Percentiles rank a stretch among this genome's conserved stretches.
Conservation (phyloP, 179 eudicot genomes). For the Silene vulgaris region DNA sequence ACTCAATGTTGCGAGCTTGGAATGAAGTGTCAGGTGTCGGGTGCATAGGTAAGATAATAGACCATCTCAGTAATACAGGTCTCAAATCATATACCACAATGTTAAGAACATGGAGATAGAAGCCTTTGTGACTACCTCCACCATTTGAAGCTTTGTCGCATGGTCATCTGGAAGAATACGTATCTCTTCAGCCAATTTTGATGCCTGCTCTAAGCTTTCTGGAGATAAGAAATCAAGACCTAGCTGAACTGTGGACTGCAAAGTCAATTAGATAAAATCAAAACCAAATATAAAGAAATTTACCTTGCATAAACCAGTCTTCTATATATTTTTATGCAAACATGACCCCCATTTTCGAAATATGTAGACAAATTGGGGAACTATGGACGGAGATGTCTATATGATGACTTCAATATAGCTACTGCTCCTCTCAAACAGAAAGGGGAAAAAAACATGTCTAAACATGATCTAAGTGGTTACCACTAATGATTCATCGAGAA, state of each 20-base stretch:
- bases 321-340: neutral
- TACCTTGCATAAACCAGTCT: neutral
- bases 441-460: no score
- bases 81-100: neutral
- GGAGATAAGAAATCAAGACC: constrained; percentile 93
- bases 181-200: constrained; percentile 70
- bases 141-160: constrained; percentile 80
- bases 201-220: constrained; percentile 73
- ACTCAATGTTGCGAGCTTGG: no score
- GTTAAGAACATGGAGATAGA: constrained; percentile 14
- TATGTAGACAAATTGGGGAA: neutral
- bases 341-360: neutral
- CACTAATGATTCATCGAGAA: no score
- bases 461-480: no score
- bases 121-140: constrained; percentile 57
- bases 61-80: neutral
- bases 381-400: no score
- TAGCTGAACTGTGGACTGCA: constrained; percentile 86
- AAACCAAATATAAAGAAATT: neutral
- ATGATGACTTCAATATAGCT: neutral
- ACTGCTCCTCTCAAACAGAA: neutral
- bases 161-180: constrained; percentile 89
- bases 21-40: no score
- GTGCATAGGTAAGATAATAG: no score
- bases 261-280: constrained; percentile 15